These are phyloP conservation scores for Fusarium succisae DNA, from an alignment of 2,329 filamentous ascomycete species.

Conservation along the genomic window DNA sequence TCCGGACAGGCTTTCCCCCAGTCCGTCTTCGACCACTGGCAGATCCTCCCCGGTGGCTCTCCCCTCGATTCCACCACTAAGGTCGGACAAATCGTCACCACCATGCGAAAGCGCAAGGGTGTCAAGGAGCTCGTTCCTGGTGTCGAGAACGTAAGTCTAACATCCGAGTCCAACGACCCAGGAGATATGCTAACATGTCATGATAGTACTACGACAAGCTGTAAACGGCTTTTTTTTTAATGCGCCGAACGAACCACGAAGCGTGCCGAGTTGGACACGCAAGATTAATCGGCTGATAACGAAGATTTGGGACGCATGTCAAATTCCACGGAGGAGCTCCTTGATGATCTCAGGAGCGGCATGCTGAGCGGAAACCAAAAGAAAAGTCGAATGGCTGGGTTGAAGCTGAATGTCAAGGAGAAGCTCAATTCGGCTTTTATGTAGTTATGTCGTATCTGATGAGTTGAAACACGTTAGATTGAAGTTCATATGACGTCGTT, in stretches of 20 bases:
- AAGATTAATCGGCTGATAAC: constrained; percentile 53
- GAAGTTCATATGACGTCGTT: constrained; percentile 31
- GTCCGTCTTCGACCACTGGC: constrained; percentile 99
- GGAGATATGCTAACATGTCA: constrained; percentile 35
- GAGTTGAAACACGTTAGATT: constrained; percentile 53
- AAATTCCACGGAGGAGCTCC: constrained; percentile 41
- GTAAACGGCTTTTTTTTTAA: constrained; percentile 66
- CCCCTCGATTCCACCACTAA: constrained; percentile 84
- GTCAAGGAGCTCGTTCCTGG: constrained; percentile 95
- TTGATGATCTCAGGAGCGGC: constrained; percentile 39
- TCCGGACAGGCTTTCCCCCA: constrained; percentile 99
- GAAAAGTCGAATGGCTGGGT: constrained; percentile 47
- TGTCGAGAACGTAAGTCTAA: constrained; percentile 87
- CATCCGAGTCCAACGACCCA: neutral
- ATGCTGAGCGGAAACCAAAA: constrained; percentile 49
- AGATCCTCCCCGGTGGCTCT: constrained; percentile 92
- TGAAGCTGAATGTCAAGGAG: constrained; percentile 51
- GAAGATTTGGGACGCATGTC: constrained; percentile 45
- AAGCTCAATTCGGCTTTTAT: constrained; percentile 52
- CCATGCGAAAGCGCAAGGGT: constrained; percentile 99
- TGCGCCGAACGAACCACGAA: constrained; percentile 57
- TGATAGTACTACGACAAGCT: constrained; percentile 97
- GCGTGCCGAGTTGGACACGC: constrained; percentile 55
- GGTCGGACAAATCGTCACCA: constrained; percentile 82
- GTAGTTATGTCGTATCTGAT: constrained; percentile 56